Evolutionary conservation across 139 green algal species (phyloP).

Genomic region (Chlorella vulgaris): DNA sequence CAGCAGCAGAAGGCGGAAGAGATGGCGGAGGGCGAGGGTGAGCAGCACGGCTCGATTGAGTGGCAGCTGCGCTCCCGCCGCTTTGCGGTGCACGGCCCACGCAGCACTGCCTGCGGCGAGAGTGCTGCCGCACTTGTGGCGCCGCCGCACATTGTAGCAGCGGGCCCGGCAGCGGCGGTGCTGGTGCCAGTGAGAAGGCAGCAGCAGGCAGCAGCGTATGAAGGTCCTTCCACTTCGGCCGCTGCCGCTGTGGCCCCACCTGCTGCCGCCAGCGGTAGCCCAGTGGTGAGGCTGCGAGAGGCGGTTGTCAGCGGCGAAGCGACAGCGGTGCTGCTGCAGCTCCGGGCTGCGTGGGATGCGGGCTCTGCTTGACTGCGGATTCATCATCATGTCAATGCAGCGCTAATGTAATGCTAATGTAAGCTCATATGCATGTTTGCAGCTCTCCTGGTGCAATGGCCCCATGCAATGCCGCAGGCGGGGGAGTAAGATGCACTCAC

Average conservation of each 20-base stretch:
- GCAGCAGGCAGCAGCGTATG: neutral
- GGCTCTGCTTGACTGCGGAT: neutral
- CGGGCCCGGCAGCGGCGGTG: neutral
- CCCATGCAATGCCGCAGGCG: too few species aligned
- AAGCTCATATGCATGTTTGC: too few species aligned
- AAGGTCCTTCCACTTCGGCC: neutral
- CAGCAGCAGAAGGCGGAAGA: neutral
- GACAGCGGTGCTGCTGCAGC: conserved; percentile 9
- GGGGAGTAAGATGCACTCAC: too few species aligned
- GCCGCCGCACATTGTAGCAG: neutral
- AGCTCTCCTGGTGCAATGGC: too few species aligned
- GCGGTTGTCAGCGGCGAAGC: neutral
- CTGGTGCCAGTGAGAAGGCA: neutral
- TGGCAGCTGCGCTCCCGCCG: conserved; percentile 7
- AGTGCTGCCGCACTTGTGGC: neutral
- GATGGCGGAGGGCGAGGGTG: too few species aligned
- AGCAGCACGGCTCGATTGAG: neutral
- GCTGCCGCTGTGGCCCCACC: neutral
- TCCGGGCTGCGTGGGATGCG: conserved; percentile 11
- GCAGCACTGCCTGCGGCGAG: neutral
- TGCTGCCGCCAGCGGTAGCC: neutral
- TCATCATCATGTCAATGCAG: neutral
- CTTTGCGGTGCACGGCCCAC: neutral
- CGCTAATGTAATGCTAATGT: neutral
- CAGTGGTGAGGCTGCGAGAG: neutral